Evolutionary conservation across 129 eudicot genomes (phyloP).

Genomic region (Cynara cardunculus): DNA sequence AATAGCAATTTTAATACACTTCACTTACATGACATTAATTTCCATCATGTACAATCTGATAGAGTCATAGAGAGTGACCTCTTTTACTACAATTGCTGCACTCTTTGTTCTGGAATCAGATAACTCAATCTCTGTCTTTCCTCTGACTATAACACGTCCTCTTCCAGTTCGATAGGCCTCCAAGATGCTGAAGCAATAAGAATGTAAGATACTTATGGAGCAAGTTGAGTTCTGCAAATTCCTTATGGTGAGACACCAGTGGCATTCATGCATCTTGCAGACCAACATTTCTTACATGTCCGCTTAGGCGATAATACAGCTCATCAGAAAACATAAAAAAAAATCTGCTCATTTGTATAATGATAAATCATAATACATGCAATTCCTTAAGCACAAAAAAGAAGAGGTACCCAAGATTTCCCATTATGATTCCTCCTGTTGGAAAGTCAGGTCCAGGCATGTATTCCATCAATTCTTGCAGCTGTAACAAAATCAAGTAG

Average conservation of each 20-base stretch:
- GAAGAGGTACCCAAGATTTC: constrained; percentile 61
- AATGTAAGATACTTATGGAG: background rate
- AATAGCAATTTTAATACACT: background rate
- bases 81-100: constrained; percentile 77
- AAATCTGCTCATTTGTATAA: background rate
- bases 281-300: background rate
- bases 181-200: constrained; percentile 49
- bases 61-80: constrained; percentile 41
- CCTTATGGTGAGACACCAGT: background rate
- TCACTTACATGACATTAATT: background rate
- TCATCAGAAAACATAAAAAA: background rate
- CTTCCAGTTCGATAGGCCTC: constrained; percentile 92
- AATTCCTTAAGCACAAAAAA: background rate
- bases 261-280: background rate
- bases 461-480: constrained; percentile 90
- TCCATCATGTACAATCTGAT: constrained; percentile 8
- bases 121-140: constrained; percentile 80
- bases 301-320: background rate
- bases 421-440: constrained; percentile 96
- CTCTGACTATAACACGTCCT: constrained; percentile 88
- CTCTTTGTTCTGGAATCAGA: constrained; percentile 76
- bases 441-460: constrained; percentile 99
- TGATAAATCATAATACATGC: background rate
- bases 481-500: constrained; percentile 37
- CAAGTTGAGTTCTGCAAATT: background rate